Base-by-base conservation (phyloP, 139 green algal genomes). In the Nannochloris sp. region DNA sequence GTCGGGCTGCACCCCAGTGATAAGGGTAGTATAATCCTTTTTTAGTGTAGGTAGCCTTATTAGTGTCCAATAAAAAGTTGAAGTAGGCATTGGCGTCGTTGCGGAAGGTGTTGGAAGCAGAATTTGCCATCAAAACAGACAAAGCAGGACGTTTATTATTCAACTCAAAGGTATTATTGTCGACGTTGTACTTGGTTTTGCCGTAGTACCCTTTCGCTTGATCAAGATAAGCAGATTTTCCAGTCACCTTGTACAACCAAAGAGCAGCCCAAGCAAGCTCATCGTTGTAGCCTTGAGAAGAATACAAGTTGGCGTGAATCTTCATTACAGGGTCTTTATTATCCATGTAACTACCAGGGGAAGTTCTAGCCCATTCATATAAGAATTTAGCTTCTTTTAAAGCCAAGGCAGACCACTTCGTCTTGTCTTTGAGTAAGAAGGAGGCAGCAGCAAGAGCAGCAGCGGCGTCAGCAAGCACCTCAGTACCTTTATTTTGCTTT, bases 211-310 rank as follows among this genome's bases (percentile, higher is more conserved):
- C 24, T 30, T 30, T 23, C 2, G 60, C 60, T 1, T 71, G 56
- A 4, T 12, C 5, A 42, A 47, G 30, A 36, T 64, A 71, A 6
- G 44, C 7, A n/a, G 25, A 29, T 44, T 73, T 65, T 4, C 48
- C 37, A 29, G 72, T 78, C 15, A 56, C 73, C 33, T 39, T 31
- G 54, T 56, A 74, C 34, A 80, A 30, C 67, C 65, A 66, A 38
- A 60, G 64, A 2, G 61, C 73, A 1, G 73, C 73, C 24, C 54
- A 74, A 6, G 73, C 61, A 51, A 80, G 60, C 54, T 80, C 73
- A 42, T 80, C 73, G 12, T 36, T 15, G 55, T 70, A 80, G n/a
- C 25, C 58, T 46, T 54, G 31, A 4, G 33, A 36, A 35, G 27
- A 23, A 29, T 75, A 75, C 61, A 75, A 45, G 45, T 45, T 3